Conservation (phyloP, 2,329 filamentous ascomycete genomes). For the Gnomoniopsis sp. region DNA sequence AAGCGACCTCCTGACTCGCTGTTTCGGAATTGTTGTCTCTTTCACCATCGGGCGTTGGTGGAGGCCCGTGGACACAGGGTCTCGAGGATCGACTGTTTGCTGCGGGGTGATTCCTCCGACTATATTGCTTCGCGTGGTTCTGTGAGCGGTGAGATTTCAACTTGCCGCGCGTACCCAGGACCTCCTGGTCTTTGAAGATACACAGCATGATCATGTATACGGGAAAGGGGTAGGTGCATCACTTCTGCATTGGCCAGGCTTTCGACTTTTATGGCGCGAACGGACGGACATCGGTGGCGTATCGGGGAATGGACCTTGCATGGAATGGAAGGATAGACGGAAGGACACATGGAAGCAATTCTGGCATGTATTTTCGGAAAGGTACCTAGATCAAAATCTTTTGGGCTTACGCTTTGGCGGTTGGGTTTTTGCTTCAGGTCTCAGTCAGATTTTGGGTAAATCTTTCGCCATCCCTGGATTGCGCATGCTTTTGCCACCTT, state of each 20-base stretch:
- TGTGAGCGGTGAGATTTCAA: slow-evolving; percentile 7
- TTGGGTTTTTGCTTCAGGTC: background rate
- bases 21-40: background rate
- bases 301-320: slow-evolving; percentile 5
- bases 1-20: slow-evolving; percentile 6
- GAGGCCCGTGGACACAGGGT: background rate
- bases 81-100: slow-evolving; percentile 8
- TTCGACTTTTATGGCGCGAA: background rate
- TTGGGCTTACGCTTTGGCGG: background rate
- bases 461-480: background rate
- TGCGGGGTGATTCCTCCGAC: background rate
- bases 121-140: slow-evolving; percentile 4
- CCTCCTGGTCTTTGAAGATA: background rate
- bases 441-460: background rate
- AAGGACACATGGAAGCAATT: background rate
- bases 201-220: slow-evolving; percentile 17
- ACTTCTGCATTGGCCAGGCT: slow-evolving; percentile 5
- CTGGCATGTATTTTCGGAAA: background rate
- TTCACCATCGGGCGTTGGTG: background rate
- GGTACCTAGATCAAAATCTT: background rate
- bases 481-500: background rate
- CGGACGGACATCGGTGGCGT: slow-evolving; percentile 9
- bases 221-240: slow-evolving; percentile 11
- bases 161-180: background rate
- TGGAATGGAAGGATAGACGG: slow-evolving; percentile 10